Conservation (phyloP, 2,329 filamentous ascomycete species). For the Neurospora sp. region DNA sequence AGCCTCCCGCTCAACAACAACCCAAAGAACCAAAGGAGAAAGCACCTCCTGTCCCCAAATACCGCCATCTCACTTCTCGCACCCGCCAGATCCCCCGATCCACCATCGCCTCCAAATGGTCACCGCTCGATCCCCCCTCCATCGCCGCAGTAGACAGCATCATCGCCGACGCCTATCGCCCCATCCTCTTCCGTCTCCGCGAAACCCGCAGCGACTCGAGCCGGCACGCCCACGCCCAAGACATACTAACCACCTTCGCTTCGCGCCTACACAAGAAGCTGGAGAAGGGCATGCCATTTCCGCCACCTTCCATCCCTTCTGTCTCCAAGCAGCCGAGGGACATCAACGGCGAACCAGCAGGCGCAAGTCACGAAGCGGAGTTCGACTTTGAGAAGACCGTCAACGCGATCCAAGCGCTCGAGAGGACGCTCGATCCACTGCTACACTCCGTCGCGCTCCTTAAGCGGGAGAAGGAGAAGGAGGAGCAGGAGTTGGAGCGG, state of each 20-base stretch:
- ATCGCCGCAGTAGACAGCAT: slow-evolving; percentile 46
- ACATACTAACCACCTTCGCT: slow-evolving; percentile 45
- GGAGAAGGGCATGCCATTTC: slow-evolving; percentile 54
- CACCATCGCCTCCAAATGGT: slow-evolving; percentile 61
- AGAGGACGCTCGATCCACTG: slow-evolving; percentile 50
- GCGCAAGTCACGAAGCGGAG: slow-evolving; percentile 39
- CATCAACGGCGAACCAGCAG: slow-evolving; percentile 24
- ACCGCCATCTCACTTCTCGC: slow-evolving; percentile 41
- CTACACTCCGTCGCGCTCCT: slow-evolving; percentile 55
- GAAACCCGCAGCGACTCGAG: slow-evolving; percentile 27
- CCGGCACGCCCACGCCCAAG: slow-evolving; percentile 42
- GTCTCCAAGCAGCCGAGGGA: background rate
- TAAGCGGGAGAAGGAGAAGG: slow-evolving; percentile 44
- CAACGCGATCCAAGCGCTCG: slow-evolving; percentile 45
- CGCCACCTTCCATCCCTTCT: slow-evolving; percentile 32
- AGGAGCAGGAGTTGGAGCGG: slow-evolving; percentile 44
- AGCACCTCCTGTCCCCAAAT: slow-evolving; percentile 21
- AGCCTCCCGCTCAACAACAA: background rate
- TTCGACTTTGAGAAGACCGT: slow-evolving; percentile 58
- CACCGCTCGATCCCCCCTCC: slow-evolving; percentile 43
- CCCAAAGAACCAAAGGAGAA: slow-evolving; percentile 10
- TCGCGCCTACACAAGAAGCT: slow-evolving; percentile 49
- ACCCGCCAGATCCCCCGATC: slow-evolving; percentile 48
- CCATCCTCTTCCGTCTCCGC: slow-evolving; percentile 49
- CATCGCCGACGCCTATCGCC: slow-evolving; percentile 48